Percentiles rank a stretch among this genome's conserved stretches.
Evolutionary conservation across 2,329 filamentous ascomycete genomes (phyloP).

Genomic region (Aspergillus versicolor): DNA sequence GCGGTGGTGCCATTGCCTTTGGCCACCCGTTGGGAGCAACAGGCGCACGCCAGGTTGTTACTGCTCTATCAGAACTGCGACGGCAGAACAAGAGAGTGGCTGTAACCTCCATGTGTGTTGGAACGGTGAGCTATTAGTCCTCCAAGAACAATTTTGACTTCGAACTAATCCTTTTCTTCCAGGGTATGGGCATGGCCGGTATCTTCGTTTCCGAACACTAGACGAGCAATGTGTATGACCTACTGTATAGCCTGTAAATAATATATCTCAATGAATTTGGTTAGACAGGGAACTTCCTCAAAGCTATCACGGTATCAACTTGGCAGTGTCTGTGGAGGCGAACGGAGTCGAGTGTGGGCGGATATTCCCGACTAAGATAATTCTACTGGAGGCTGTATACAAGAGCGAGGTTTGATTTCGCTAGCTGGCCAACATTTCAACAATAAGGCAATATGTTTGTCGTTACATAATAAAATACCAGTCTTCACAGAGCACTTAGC

Average conservation of each 20-base stretch:
- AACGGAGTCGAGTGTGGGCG: not conserved
- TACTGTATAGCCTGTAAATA: constrained; percentile 4
- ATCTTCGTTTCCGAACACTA: constrained; percentile 86
- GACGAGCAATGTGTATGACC: not conserved
- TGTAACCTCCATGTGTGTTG: constrained; percentile 90
- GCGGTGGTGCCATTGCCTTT: constrained; percentile 92
- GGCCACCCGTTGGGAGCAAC: constrained; percentile 90
- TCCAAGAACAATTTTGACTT: not conserved
- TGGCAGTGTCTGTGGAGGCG: not conserved
- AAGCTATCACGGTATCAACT: not conserved
- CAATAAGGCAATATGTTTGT: not conserved
- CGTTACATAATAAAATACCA: not conserved
- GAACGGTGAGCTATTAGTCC: constrained; percentile 64
- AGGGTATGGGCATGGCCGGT: constrained; percentile 75
- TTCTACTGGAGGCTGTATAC: too few relatives aligned
- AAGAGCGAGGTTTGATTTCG: not conserved
- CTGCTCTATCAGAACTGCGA: constrained; percentile 80
- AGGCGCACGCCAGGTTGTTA: constrained; percentile 85
- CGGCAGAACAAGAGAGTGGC: constrained; percentile 77
- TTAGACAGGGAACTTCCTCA: not conserved
- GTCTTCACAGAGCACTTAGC: not conserved
- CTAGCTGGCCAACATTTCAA: not conserved
- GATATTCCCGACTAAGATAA: not conserved
- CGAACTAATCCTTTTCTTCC: not conserved
- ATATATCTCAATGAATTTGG: not conserved